Evolutionary conservation across 2,329 filamentous ascomycete species (phyloP).

Genomic region (Colletotrichum liriopes): DNA sequence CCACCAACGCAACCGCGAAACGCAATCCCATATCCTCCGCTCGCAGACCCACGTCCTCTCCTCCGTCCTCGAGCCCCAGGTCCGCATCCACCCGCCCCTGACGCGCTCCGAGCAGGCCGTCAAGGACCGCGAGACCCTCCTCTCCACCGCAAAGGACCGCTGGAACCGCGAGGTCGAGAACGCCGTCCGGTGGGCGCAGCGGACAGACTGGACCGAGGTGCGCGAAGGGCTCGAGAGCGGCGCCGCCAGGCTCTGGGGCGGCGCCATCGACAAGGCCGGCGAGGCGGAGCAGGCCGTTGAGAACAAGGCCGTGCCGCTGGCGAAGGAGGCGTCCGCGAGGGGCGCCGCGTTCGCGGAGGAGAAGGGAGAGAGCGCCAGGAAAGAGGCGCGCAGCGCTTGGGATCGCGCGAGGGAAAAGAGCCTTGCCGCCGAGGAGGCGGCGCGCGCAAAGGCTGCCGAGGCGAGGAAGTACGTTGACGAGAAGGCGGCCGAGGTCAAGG

Average conservation of each 20-base stretch:
- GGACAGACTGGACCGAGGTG: constrained; percentile 75
- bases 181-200: constrained; percentile 77
- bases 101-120: constrained; percentile 67
- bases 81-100: constrained; percentile 63
- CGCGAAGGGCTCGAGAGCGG: constrained; percentile 71
- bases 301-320: constrained; percentile 39
- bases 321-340: constrained; percentile 52
- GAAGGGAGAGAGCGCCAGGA: constrained; percentile 43
- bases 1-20: constrained; percentile 78
- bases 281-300: constrained; percentile 42
- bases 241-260: constrained; percentile 62
- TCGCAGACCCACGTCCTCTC: constrained; percentile 70
- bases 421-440: constrained; percentile 37
- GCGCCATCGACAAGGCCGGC: constrained; percentile 54
- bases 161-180: constrained; percentile 84
- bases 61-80: constrained; percentile 65
- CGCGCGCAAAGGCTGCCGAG: constrained; percentile 38
- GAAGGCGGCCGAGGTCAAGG: constrained; percentile 40
- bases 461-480: constrained; percentile 29
- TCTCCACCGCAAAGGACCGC: constrained; percentile 80
- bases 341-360: constrained; percentile 49
- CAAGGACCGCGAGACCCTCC: constrained; percentile 68
- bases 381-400: constrained; percentile 45
- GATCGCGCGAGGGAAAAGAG: constrained; percentile 45
- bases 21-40: constrained; percentile 70